Percentiles rank a stretch among this genome's conserved stretches.
phyloP scores from a whole-genome alignment of 1,284 basidiomycete genomes.

The Cystobasidium sp. region DNA sequence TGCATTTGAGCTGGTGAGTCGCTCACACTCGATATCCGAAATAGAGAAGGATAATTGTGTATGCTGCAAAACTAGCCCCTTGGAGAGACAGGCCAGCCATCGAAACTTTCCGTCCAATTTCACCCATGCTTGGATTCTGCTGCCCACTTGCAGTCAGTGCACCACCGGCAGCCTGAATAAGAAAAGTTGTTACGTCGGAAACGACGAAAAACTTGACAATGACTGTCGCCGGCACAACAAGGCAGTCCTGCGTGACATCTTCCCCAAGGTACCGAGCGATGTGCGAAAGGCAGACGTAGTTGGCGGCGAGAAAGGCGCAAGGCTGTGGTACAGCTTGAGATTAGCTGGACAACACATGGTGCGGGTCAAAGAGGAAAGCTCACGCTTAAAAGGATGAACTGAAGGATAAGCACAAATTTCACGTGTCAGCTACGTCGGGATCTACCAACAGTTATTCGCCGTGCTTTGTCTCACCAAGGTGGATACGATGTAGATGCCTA shows the following conservation, averaged over 20 bases:
- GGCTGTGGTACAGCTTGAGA: not conserved
- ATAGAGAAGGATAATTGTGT: slow-evolving; percentile 18
- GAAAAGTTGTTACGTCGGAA: slow-evolving; percentile 22
- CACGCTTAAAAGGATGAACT: slow-evolving; percentile 41
- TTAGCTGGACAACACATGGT: not conserved
- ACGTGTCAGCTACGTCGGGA: not conserved
- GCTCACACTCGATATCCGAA: slow-evolving; percentile 32
- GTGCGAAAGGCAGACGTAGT: slow-evolving; percentile 22
- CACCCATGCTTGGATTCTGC: slow-evolving; percentile 38
- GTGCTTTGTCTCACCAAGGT: slow-evolving; percentile 14
- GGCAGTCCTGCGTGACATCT: slow-evolving; percentile 39
- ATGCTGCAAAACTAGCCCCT: slow-evolving; percentile 21
- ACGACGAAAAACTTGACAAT: slow-evolving; percentile 41
- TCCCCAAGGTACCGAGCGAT: slow-evolving; percentile 26
- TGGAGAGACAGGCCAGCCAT: slow-evolving; percentile 27
- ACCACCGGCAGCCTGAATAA: slow-evolving; percentile 33
- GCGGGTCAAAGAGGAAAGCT: not conserved
- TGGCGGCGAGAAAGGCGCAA: slow-evolving; percentile 28
- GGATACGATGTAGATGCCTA: slow-evolving; percentile 28
- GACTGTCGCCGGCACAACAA: slow-evolving; percentile 18
- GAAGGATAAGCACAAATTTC: not conserved
- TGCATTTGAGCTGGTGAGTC: not conserved
- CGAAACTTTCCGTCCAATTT: slow-evolving; percentile 28
- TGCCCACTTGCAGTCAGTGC: slow-evolving; percentile 29
- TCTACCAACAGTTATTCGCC: not conserved